These are phyloP conservation scores for Angophora floribunda DNA, from an alignment of 345 rosid species.

Conservation along the genomic window DNA sequence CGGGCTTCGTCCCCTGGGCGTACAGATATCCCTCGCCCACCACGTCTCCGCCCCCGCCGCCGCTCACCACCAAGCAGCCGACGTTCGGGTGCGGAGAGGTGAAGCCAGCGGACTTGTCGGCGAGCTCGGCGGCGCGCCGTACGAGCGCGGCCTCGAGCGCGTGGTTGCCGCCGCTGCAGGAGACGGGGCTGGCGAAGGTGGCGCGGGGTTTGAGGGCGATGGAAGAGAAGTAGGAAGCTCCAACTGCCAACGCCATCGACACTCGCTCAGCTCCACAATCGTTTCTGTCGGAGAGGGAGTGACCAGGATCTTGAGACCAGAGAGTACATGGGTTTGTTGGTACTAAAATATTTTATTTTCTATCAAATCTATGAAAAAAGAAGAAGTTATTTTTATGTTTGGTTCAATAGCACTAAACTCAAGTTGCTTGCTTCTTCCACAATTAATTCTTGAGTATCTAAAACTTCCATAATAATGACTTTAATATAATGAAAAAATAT, in stretches of 20 bases:
- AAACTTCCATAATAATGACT: not conserved
- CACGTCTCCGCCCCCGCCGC: slow-evolving; percentile 27
- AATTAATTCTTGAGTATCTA: not conserved
- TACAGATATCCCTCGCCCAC: slow-evolving; percentile 81
- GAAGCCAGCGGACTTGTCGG: slow-evolving; percentile 74
- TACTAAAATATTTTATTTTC: not conserved
- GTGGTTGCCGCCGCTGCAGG: slow-evolving; percentile 9
- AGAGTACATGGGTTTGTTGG: not conserved
- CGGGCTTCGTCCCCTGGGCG: slow-evolving; percentile 86
- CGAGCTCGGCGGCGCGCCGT: slow-evolving; percentile 53
- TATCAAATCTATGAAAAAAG: not conserved
- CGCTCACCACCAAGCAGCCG: slow-evolving; percentile 66
- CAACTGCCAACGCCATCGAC: not conserved
- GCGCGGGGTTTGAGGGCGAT: not conserved
- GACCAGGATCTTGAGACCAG: not conserved
- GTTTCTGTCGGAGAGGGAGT: not conserved
- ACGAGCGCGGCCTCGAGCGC: slow-evolving; percentile 41
- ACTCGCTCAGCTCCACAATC: not conserved
- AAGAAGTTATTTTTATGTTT: not conserved
- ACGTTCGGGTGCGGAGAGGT: slow-evolving; percentile 92
- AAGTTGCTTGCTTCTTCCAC: not conserved
- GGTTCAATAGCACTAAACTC: not conserved
- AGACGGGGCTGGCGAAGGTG: not conserved
- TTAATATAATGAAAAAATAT: not conserved
- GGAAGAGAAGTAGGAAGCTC: not conserved